phyloP scores from a whole-genome alignment of 305 asterid genomes.

The Solanum hybrid region DNA sequence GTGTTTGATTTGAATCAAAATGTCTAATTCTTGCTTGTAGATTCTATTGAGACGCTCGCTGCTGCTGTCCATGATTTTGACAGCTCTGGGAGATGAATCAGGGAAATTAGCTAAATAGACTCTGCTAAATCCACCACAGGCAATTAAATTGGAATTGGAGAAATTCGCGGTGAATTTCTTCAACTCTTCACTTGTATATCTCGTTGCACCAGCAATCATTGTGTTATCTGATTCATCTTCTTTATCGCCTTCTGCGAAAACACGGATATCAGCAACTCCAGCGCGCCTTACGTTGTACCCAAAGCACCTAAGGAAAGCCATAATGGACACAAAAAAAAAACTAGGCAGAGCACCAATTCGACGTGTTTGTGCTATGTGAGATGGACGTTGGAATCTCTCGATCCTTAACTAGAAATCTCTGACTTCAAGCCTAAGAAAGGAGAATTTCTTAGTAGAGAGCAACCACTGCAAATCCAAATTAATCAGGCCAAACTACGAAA shows the following conservation, averaged over 20 bases:
- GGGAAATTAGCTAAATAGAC: constrained; percentile 28
- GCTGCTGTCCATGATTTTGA: constrained; percentile 22
- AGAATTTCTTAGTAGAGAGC: not conserved
- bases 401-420: not conserved
- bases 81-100: constrained; percentile 14
- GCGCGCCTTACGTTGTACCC: constrained; percentile 5
- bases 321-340: not conserved
- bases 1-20: constrained; percentile 20
- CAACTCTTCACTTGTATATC: constrained; percentile 17
- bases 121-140: constrained; percentile 33
- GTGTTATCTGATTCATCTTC: not conserved
- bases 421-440: not conserved
- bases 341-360: not conserved
- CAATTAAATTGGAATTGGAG: constrained; percentile 21
- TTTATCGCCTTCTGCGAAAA: not conserved
- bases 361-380: not conserved
- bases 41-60: constrained; percentile 24
- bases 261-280: not conserved
- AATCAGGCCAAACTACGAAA: not conserved
- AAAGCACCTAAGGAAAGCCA: constrained; percentile 17
- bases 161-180: constrained; percentile 15
- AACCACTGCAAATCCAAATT: not conserved
- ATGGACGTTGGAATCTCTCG: not conserved
- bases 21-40: constrained; percentile 27
- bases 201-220: not conserved